A percentile compares a stretch with the other conserved stretches of the same genome.
Conservation (phyloP, 1,284 basidiomycete genomes). For the Pascua guehoae region DNA sequence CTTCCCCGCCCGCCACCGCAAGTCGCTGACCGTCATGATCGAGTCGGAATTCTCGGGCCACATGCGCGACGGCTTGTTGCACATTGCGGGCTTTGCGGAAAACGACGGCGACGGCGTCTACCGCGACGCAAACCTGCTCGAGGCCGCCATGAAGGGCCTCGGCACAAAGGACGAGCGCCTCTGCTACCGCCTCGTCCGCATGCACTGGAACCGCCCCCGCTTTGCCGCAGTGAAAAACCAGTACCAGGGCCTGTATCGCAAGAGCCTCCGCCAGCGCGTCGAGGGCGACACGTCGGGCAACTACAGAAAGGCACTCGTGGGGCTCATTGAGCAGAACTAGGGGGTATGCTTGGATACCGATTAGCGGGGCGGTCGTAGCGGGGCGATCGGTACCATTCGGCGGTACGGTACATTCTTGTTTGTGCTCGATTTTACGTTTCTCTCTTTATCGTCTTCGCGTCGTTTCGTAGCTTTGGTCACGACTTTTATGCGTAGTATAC, state of each 20-base stretch:
- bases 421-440: background rate
- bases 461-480: background rate
- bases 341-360: background rate
- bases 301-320: slow-evolving; percentile 41
- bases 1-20: slow-evolving; percentile 40
- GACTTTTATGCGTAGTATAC: no score
- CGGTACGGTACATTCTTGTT: background rate
- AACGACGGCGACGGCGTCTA: slow-evolving; percentile 44
- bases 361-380: background rate
- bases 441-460: background rate
- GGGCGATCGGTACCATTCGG: background rate
- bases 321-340: slow-evolving; percentile 35
- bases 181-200: slow-evolving; percentile 44
- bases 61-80: slow-evolving; percentile 45
- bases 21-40: slow-evolving; percentile 40
- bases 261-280: slow-evolving; percentile 35
- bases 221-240: slow-evolving; percentile 47
- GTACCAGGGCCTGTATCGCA: slow-evolving; percentile 39
- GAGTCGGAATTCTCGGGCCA: slow-evolving; percentile 50
- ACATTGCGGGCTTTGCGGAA: slow-evolving; percentile 43
- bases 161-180: slow-evolving; percentile 50
- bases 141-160: slow-evolving; percentile 45
- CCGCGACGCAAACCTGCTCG: slow-evolving; percentile 42
- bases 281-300: slow-evolving; percentile 50
- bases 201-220: slow-evolving; percentile 47